Evolutionary conservation across 257 asterid species (phyloP), one percentile per base, ranked within the genome.

Genomic region (Verbascum thapsus): DNA sequence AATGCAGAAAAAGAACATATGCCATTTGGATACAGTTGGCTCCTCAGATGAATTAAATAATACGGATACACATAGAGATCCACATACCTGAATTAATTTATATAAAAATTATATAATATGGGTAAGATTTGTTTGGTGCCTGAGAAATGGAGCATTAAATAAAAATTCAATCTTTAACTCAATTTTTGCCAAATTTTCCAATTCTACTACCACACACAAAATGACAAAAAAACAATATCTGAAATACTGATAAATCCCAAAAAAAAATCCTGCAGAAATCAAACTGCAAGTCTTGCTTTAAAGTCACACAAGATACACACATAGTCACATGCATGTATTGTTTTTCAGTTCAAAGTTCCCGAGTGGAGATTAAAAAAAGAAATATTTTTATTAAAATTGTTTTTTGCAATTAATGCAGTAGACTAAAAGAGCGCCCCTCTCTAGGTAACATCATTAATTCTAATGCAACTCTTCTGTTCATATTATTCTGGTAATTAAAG

Each of bases 321-420:
- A 58, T 43, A 52, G 15, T 45, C 68, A 58, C 72, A 63, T 67
- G 67, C 74, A 34, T 17, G 30, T n/a, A 8, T 7, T 48, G 17
- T 12, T 6, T 48, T 48, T 34, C 26, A 22, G 61, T 26, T 54
- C 20, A 23, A 50, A 55, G 23, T 58, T 37, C 38, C 7, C 40
- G 45, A 22, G 22, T 16, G 65, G 58, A 23, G 72, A 57, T 66
- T 72, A 66, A 11, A 63, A n/a, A 65, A 70, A 70, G 22, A 70
- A 75, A 63, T 52, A 35, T 8, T 57, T 23, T 40, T 26, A 1
- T 5, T 26, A 1, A 26, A 26, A 35, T 48, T 57, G 40, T 72
- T 59, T 68, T 58, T 50, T 2, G 56, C 53, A 64, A 20, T 72
- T 45, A 64, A 76, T 72, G 54, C 41, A 10, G 48, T 58, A 39